Base-by-base conservation (phyloP, 1,139 yeast species). In the Geotrichum phurueaensis region DNA sequence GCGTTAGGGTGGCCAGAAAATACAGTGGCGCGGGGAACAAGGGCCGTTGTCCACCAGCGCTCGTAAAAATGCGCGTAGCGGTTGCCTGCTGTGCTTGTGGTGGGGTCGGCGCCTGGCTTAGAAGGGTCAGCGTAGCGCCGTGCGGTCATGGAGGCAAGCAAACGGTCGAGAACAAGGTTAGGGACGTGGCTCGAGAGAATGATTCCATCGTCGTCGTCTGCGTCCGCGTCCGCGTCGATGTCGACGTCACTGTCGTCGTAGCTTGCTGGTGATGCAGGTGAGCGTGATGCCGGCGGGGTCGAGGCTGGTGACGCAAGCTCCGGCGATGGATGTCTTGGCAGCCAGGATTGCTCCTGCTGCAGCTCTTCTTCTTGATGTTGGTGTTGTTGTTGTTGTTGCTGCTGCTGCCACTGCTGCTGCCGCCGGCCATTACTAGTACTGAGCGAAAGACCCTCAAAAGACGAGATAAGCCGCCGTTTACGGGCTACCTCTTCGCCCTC, bases 201-300 rank as follows among this genome's bases (percentile, higher is more conserved):
- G 39, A 36, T 23, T 2, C 15, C 23, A 36, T 45, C 12, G 15
- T 43, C 51, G 13, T 50, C 63, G n/a, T 57, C n/a, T n/a, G n/a
- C 57, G 20, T 62, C 63, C 27, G 53, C 60, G 12, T 67, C 68
- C 3, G 60, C 62, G 5, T 54, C 59, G 22, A 66, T 15, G 27
- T 20, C 27, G 50, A 2, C 13, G 50, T 20, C 50, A 13, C 27
- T 47, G 23, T 10, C 18, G 27, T 3, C 50, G 27, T 3, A 20
- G 23, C 4, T 20, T 2, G 18, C 6, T 36, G 15, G 43, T 47
- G 50, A n/a, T 43, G 48, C 7, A 5, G 48, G 22, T 20, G 48
- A n/a, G n/a, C n/a, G 48, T 43, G 48, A 43, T 47, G 50, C 23
- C 7, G 50, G 50, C 7, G 50, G 27, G 4, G 50, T 47, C 23